Evolutionary conservation across 345 rosid species (phyloP).

Genomic region (Rubroshorea leprosula): DNA sequence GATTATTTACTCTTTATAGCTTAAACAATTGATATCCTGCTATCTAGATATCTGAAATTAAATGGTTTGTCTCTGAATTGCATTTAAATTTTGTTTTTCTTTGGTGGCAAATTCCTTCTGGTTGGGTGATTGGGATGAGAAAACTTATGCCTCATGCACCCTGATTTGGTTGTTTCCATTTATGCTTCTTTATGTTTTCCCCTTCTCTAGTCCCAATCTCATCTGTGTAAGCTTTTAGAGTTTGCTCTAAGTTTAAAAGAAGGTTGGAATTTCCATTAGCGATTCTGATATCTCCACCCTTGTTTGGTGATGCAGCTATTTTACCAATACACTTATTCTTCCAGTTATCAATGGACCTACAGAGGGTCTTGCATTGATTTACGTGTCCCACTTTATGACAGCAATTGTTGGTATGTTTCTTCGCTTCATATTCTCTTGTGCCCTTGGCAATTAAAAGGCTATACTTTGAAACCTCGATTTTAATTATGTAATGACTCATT

Average conservation of each 20-base stretch:
- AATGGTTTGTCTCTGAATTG: neutral
- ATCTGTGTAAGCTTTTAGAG: neutral
- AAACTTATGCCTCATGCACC: neutral
- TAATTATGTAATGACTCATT: neutral
- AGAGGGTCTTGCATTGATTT: conserved; percentile 91
- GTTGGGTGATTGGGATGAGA: neutral
- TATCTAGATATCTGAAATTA: neutral
- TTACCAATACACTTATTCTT: conserved; percentile 87
- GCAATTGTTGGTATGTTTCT: conserved; percentile 72
- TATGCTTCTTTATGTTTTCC: neutral
- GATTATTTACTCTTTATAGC: neutral
- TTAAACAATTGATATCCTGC: neutral
- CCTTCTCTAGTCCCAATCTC: neutral
- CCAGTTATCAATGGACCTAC: conserved; percentile 97
- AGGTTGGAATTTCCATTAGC: neutral
- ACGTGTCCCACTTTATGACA: conserved; percentile 67
- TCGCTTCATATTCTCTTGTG: neutral
- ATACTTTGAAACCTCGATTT: conserved; percentile 4
- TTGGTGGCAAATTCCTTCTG: neutral
- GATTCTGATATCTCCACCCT: conserved; percentile 10
- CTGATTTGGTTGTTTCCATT: neutral
- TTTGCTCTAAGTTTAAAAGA: neutral
- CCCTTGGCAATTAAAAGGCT: neutral
- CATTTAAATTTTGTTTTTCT: neutral
- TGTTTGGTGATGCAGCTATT: conserved; percentile 49